Base-by-base conservation (phyloP, 352 stramenopile genomes). In the Albugo laibachii region DNA sequence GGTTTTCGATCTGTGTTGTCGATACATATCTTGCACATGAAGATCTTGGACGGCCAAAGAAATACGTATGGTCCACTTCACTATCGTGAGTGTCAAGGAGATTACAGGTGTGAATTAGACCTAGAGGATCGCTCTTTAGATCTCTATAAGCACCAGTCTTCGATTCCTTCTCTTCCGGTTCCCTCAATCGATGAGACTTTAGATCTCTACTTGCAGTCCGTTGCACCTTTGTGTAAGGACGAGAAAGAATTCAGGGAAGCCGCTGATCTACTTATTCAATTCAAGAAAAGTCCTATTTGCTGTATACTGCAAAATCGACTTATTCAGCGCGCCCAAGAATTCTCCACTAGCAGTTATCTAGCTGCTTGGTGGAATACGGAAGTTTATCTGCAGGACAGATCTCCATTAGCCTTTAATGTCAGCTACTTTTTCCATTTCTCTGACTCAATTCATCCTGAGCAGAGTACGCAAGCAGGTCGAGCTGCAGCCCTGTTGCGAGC, bases 21-120 rank as follows among this genome's bases (percentile, higher is more conserved):
- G 24, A 31, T 31, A 31, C 3, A n/a, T 10, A 31, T 31, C 8
- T 31, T 31, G 24, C 24, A 31, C 3, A 31, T 31, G 24, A 31
- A 31, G 24, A 31, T 31, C 24, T 31, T 31, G 8, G 24, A 8
- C 3, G 24, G 24, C 24, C 24, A 31, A 31, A 11, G 4, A 6
- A 55, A 16, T 13, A 36, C 19, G 20, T 83, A 70, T 55, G 66
- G 62, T 44, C 53, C 68, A 2, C 50, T 55, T 31, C 95, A 95
- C 61, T 97, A 96, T 66, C 94, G 94, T 60, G 83, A 97, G 52
- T 97, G 96, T 61, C 66, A 58, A 15, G 88, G 96, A 58, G 88
- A 96, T 59, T 88, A 88, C 45, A 80, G 79, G 51, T 59, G 76
- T 21, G 72, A 87, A 50, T 57, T 57, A 36, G 80, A 88, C 54